Evolutionary conservation across 2,329 filamentous ascomycete species (phyloP).

Genomic region (Penicillium sp.): DNA sequence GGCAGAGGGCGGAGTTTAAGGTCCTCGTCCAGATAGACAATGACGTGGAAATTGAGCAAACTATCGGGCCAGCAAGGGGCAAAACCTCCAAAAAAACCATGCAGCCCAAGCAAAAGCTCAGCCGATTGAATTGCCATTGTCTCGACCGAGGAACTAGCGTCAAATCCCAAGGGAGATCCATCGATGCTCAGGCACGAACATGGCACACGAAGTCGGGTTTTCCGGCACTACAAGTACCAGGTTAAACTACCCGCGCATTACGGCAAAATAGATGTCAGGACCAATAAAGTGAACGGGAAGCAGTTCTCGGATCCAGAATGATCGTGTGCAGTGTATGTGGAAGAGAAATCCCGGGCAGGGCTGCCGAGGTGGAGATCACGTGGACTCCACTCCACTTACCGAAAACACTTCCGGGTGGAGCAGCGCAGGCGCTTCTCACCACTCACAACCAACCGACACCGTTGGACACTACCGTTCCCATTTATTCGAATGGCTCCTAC

Average conservation of each 20-base stretch:
- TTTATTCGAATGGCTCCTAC: too few relatives aligned
- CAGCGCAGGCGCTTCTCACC: neutral
- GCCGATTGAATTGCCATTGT: neutral
- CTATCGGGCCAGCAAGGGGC: too few relatives aligned
- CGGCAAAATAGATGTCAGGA: neutral
- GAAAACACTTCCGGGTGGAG: slow-evolving; percentile 27
- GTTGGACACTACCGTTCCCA: slow-evolving; percentile 11
- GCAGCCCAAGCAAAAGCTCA: neutral
- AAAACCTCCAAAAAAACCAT: too few relatives aligned
- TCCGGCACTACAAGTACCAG: slow-evolving; percentile 14
- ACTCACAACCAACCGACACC: neutral
- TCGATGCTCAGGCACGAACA: neutral
- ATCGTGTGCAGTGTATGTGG: too few relatives aligned
- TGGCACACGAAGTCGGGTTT: slow-evolving; percentile 14
- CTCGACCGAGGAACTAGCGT: neutral
- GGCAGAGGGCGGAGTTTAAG: too few relatives aligned
- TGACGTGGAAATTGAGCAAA: too few relatives aligned
- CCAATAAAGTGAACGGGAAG: neutral
- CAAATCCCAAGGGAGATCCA: neutral
- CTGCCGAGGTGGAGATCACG: slow-evolving; percentile 27
- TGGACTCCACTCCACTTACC: slow-evolving; percentile 33
- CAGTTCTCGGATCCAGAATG: neutral
- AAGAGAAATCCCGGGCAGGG: slow-evolving; percentile 26
- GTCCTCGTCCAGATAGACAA: too few relatives aligned
- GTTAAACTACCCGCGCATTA: neutral